phyloP scores from a whole-genome alignment of 2,329 filamentous ascomycete species.

The Dactylellina leptospora region DNA sequence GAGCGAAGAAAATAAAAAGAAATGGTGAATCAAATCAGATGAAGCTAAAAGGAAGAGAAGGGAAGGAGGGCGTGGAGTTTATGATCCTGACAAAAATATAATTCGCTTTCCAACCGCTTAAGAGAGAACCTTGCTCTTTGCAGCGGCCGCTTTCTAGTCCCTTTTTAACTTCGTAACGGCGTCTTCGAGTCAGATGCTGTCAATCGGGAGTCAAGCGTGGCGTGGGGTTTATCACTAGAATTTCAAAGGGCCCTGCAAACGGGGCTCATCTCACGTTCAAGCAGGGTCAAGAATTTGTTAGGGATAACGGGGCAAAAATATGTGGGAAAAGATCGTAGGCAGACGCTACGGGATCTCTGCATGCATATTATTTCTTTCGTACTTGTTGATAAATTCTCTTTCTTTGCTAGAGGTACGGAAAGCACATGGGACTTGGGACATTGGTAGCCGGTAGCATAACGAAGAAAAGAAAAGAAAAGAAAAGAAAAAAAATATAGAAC shows the following conservation, averaged over 20 bases:
- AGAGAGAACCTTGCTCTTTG: slow-evolving; percentile 18
- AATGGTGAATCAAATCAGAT: slow-evolving; percentile 40
- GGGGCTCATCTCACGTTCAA: slow-evolving; percentile 25
- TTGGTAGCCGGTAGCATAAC: slow-evolving; percentile 11
- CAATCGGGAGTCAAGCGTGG: slow-evolving; percentile 40
- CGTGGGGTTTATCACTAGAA: slow-evolving; percentile 35
- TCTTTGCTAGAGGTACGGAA: slow-evolving; percentile 10
- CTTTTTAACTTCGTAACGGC: slow-evolving; percentile 28
- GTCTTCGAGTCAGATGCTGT: slow-evolving; percentile 29
- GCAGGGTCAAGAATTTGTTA: slow-evolving; percentile 29
- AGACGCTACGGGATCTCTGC: slow-evolving; percentile 41
- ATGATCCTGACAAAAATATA: slow-evolving; percentile 24
- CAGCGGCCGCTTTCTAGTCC: slow-evolving; percentile 8
- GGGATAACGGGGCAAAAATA: slow-evolving; percentile 17
- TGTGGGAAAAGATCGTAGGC: slow-evolving; percentile 26
- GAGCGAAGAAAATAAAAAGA: slow-evolving; percentile 7
- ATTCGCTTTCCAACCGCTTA: slow-evolving; percentile 13
- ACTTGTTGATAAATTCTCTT: slow-evolving; percentile 4
- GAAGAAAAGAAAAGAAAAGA: slow-evolving; percentile 13
- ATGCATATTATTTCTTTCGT: slow-evolving; percentile 25
- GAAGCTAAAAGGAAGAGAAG: slow-evolving; percentile 38
- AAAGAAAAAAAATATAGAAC: too few species aligned
- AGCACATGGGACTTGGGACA: slow-evolving; percentile 46
- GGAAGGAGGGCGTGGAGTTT: slow-evolving; percentile 27
- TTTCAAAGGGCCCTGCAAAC: slow-evolving; percentile 36